A percentile compares a stretch with the other conserved stretches of the same genome.
These are phyloP conservation scores for Berkeleyomyces rouxiae DNA, from an alignment of 2,329 filamentous ascomycete species.

Conservation along the genomic window DNA sequence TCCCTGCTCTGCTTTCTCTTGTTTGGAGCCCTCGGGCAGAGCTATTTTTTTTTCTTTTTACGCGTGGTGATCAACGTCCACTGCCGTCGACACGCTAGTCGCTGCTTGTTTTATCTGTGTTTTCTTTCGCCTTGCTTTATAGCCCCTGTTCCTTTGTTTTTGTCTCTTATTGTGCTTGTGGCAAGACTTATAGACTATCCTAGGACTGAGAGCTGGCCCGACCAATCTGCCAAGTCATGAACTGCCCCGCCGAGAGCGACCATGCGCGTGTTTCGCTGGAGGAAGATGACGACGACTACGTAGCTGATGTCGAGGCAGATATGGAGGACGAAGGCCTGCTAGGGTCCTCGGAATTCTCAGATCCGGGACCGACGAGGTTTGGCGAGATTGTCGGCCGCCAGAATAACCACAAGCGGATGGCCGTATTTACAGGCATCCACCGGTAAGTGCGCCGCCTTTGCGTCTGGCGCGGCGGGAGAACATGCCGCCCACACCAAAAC, in stretches of 20 bases:
- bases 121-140: too few relatives aligned
- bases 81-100: too few relatives aligned
- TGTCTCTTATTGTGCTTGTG: too few relatives aligned
- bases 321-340: slow-evolving; percentile 5
- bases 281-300: slow-evolving; percentile 1
- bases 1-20: too few relatives aligned
- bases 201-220: too few relatives aligned
- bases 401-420: slow-evolving; percentile 3
- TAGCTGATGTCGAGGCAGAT: slow-evolving; percentile 1
- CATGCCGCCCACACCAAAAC: background rate
- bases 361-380: slow-evolving; percentile 7
- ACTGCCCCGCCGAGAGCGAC: background rate
- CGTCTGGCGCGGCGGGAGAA: background rate
- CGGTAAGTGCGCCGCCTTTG: slow-evolving; percentile 8
- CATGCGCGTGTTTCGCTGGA: background rate
- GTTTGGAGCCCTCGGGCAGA: too few relatives aligned
- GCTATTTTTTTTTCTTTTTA: background rate
- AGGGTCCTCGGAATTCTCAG: slow-evolving; percentile 1
- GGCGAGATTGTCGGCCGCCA: slow-evolving; percentile 8
- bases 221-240: background rate
- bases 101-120: too few relatives aligned
- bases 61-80: background rate
- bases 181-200: too few relatives aligned
- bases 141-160: too few relatives aligned
- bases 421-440: slow-evolving; percentile 15